phyloP scores from a whole-genome alignment of 352 stramenopile genomes.

The Elongisporangium undulatum region DNA sequence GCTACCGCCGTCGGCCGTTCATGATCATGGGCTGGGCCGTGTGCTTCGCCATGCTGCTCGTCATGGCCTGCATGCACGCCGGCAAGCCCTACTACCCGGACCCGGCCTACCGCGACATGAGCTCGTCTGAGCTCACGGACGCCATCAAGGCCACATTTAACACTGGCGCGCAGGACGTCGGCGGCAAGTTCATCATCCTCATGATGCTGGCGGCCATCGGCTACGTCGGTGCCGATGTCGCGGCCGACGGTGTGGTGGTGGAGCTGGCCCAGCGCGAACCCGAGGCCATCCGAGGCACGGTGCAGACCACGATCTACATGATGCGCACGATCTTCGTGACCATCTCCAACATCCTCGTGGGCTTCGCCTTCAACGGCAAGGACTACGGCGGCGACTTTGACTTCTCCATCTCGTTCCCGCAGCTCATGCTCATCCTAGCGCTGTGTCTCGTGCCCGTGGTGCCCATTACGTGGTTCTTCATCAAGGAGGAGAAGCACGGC shows the following conservation, averaged over 20 bases:
- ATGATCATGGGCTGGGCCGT: constrained; percentile 50
- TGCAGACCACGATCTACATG: constrained; percentile 44
- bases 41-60: constrained; percentile 26
- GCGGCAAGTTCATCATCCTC: constrained; percentile 33
- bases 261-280: constrained; percentile 50
- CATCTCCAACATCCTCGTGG: constrained; percentile 29
- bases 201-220: constrained; percentile 44
- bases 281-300: constrained; percentile 30
- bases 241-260: constrained; percentile 48
- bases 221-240: constrained; percentile 42
- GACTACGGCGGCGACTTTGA: constrained; percentile 40
- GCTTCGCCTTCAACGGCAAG: constrained; percentile 34
- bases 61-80: constrained; percentile 34
- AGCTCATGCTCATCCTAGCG: constrained; percentile 29
- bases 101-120: constrained; percentile 20
- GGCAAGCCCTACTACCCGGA: constrained; percentile 38
- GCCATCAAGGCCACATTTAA: constrained; percentile 25
- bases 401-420: constrained; percentile 31
- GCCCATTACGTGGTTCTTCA: constrained; percentile 39
- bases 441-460: constrained; percentile 27
- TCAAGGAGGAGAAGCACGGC: constrained; percentile 36
- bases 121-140: constrained; percentile 19
- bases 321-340: constrained; percentile 32
- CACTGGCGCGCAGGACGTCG: constrained; percentile 21
- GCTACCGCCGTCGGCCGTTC: constrained; percentile 48